These are phyloP conservation scores for Phytophthora foliorum DNA, from an alignment of 352 stramenopile species.

Conservation along the genomic window DNA sequence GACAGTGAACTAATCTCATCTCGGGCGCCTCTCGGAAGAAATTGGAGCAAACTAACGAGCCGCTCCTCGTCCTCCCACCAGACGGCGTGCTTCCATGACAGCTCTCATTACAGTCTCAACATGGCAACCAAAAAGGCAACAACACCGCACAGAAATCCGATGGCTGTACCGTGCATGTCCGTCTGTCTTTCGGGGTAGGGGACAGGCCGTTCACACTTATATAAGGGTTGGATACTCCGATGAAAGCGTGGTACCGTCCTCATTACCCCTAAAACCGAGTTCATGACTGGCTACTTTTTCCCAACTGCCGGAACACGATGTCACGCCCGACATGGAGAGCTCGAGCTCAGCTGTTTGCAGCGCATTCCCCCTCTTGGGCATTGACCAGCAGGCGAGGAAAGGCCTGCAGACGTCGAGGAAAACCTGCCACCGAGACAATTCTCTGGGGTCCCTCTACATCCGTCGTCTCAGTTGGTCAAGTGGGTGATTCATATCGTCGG, in stretches of 20 bases:
- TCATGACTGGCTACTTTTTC: constrained; percentile 33
- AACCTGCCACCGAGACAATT: constrained; percentile 10
- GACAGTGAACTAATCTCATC: constrained; percentile 29
- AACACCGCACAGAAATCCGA: constrained; percentile 32
- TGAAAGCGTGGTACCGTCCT: constrained; percentile 10
- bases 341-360: constrained; percentile 42
- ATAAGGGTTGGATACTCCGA: neutral
- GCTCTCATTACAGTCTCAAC: constrained; percentile 27
- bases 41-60: constrained; percentile 6
- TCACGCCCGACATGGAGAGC: constrained; percentile 34
- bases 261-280: constrained; percentile 18
- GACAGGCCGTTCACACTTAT: constrained; percentile 6
- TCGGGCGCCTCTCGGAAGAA: constrained; percentile 1
- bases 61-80: constrained; percentile 23
- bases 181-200: constrained; percentile 42
- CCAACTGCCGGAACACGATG: constrained; percentile 24
- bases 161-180: constrained; percentile 12
- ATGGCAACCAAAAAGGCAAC: constrained; percentile 8
- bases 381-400: constrained; percentile 38
- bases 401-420: constrained; percentile 19
- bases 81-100: constrained; percentile 13
- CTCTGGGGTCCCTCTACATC: constrained; percentile 2
- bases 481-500: neutral
- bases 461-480: neutral
- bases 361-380: constrained; percentile 43